Evolutionary conservation across 2,329 filamentous ascomycete genomes (phyloP).

Genomic region (Penicillium sp.): DNA sequence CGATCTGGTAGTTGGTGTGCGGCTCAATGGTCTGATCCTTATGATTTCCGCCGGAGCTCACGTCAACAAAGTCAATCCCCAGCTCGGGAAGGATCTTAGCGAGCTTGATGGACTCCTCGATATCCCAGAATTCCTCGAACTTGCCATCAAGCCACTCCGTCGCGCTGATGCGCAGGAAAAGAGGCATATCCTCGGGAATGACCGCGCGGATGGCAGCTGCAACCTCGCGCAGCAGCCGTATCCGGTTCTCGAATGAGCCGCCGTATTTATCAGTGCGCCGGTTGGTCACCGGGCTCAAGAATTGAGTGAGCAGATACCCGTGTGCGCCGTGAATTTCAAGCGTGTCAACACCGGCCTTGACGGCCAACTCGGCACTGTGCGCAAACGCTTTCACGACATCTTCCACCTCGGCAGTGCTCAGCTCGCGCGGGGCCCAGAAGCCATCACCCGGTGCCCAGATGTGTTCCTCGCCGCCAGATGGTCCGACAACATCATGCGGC

Average conservation of each 20-base stretch:
- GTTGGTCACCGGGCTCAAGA: not conserved
- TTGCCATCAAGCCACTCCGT: not conserved
- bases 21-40: not conserved
- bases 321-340: not conserved
- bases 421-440: not conserved
- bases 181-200: not conserved
- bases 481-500: not conserved
- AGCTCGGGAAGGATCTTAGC: not conserved
- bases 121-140: not conserved
- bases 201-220: not conserved
- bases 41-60: not conserved
- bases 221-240: not conserved
- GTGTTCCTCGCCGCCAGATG: not conserved
- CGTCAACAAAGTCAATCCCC: not conserved
- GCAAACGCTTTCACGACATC: not conserved
- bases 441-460: not conserved
- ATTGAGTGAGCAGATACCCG: not conserved
- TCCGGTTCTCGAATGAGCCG: not conserved
- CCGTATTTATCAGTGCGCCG: not conserved
- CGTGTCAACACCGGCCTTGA: not conserved
- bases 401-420: not conserved
- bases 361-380: not conserved
- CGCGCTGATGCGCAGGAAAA: not conserved
- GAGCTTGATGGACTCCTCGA: not conserved
- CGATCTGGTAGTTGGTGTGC: not conserved